Evolutionary conservation across 148 eudicot species (phyloP).

Genomic region (Pouteria glomerata): DNA sequence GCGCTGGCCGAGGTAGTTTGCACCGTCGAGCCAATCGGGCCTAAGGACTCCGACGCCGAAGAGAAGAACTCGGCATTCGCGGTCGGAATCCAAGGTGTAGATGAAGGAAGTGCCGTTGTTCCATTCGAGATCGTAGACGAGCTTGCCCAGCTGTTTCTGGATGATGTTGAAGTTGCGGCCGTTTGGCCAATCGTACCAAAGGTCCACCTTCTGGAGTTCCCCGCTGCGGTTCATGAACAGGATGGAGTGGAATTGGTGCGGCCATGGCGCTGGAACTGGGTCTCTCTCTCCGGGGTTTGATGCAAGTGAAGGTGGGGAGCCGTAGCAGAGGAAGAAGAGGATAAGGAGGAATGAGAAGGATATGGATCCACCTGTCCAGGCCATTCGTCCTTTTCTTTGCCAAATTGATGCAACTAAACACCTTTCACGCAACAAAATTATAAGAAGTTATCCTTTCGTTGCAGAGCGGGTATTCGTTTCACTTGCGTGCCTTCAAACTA

Average conservation of each 20-base stretch:
- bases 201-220: slow-evolving; percentile 17
- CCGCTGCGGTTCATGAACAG: slow-evolving; percentile 31
- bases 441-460: too few species aligned
- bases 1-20: slow-evolving; percentile 9
- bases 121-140: slow-evolving; percentile 25
- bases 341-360: background rate
- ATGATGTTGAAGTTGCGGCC: slow-evolving; percentile 41
- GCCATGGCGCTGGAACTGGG: slow-evolving; percentile 26
- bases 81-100: slow-evolving; percentile 2
- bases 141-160: slow-evolving; percentile 16
- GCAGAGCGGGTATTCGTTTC: too few species aligned
- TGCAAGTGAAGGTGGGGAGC: background rate
- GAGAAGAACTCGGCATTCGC: background rate
- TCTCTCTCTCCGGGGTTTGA: background rate
- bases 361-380: background rate
- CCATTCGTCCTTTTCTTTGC: too few species aligned
- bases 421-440: too few species aligned
- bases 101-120: slow-evolving; percentile 19
- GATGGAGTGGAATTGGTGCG: slow-evolving; percentile 27
- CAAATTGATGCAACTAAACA: too few species aligned
- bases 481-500: too few species aligned
- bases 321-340: background rate
- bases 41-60: slow-evolving; percentile 8
- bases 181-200: slow-evolving; percentile 35
- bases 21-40: slow-evolving; percentile 15